Percentiles rank a stretch among this genome's conserved stretches.
Conservation (phyloP, 2,329 filamentous ascomycete species). For the Aspergillus versicolor region DNA sequence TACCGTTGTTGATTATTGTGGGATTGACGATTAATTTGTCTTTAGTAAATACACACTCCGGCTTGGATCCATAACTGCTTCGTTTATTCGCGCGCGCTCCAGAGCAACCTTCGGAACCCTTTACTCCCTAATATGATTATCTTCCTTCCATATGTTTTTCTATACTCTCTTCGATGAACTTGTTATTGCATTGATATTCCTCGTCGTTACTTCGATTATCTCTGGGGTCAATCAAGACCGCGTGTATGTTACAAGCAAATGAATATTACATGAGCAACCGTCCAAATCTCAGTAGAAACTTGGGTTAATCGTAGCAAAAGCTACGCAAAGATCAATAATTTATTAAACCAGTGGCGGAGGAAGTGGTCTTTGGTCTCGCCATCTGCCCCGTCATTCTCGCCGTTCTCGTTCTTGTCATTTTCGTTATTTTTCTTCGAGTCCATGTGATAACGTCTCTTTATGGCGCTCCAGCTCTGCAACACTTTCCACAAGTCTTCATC, state of each 20-base stretch:
- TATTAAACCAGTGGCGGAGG: neutral
- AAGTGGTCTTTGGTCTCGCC: neutral
- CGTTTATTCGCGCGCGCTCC: neutral
- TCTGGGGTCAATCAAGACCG: slow-evolving; percentile 9
- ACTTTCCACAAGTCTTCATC: neutral
- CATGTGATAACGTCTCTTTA: neutral
- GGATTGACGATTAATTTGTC: neutral
- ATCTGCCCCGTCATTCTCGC: neutral
- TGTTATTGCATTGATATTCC: slow-evolving; percentile 10
- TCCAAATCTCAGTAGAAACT: neutral
- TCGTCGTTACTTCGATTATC: slow-evolving; percentile 11
- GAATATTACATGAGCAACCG: slow-evolving; percentile 4
- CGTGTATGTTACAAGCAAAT: slow-evolving; percentile 21
- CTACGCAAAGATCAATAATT: neutral
- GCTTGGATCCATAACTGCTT: slow-evolving; percentile 4
- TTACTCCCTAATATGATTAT: slow-evolving; percentile 8
- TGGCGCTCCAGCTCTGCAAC: neutral
- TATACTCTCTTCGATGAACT: slow-evolving; percentile 3
- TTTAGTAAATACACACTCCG: slow-evolving; percentile 19
- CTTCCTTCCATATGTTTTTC: slow-evolving; percentile 10
- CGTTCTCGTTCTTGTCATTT: no score
- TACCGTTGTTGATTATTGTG: neutral
- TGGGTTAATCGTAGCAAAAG: neutral
- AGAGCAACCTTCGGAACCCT: slow-evolving; percentile 7
- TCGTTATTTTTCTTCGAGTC: neutral